phyloP scores from a whole-genome alignment of 306 rosid species.

The Inga oerstediana region DNA sequence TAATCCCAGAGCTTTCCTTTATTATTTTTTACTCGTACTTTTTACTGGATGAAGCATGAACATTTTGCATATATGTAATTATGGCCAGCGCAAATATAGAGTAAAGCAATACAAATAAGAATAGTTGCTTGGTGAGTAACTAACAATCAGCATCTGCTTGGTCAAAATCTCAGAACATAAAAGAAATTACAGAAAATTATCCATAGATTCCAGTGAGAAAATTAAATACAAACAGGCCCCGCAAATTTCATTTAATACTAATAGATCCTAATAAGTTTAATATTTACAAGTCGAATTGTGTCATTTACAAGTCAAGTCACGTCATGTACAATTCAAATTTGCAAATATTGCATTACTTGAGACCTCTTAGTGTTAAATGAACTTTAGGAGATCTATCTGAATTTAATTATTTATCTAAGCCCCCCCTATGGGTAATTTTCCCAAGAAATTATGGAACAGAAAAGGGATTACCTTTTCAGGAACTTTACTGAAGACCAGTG shows the following conservation, averaged over 20 bases:
- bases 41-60: background rate
- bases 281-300: too few relatives aligned
- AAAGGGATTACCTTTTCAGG: constrained; percentile 75
- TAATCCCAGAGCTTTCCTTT: background rate
- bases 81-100: background rate
- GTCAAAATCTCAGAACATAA: background rate
- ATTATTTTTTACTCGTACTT: too few relatives aligned
- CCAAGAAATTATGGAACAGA: constrained; percentile 1
- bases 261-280: background rate
- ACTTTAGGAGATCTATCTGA: background rate
- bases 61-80: background rate
- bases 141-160: constrained; percentile 7
- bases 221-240: background rate
- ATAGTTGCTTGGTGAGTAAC: background rate
- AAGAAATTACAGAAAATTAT: background rate
- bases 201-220: background rate
- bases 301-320: background rate
- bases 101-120: constrained; percentile 1
- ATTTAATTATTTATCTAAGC: too few relatives aligned
- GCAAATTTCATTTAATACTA: background rate
- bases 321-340: background rate
- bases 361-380: background rate
- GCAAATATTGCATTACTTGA: background rate
- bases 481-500: constrained; percentile 91
- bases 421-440: background rate